These are phyloP conservation scores for Apophysomyces trapeziformis DNA, from an alignment of 371 early-diverging fungal species.

Conservation along the genomic window DNA sequence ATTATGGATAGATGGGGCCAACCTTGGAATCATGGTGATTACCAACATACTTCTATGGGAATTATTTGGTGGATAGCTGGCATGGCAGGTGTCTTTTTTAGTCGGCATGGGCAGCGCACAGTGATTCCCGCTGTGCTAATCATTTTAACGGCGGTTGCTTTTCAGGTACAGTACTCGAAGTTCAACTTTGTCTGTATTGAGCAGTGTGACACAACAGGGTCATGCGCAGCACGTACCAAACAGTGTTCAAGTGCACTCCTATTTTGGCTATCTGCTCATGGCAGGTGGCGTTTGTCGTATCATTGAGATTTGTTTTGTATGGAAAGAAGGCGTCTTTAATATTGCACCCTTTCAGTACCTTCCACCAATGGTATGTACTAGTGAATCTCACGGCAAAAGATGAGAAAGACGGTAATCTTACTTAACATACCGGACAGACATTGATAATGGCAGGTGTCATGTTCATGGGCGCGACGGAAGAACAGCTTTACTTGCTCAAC, in stretches of 20 bases:
- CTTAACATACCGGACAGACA: slow-evolving; percentile 23
- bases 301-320: slow-evolving; percentile 62
- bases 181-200: background rate
- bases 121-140: slow-evolving; percentile 66
- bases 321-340: slow-evolving; percentile 45
- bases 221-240: slow-evolving; percentile 66
- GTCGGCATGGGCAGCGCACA: slow-evolving; percentile 58
- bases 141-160: slow-evolving; percentile 66
- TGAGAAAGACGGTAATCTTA: background rate
- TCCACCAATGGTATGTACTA: slow-evolving; percentile 47
- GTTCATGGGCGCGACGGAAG: slow-evolving; percentile 70
- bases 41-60: slow-evolving; percentile 72
- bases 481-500: slow-evolving; percentile 53
- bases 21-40: slow-evolving; percentile 68
- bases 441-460: slow-evolving; percentile 62
- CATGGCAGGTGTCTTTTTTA: slow-evolving; percentile 57
- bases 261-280: slow-evolving; percentile 67
- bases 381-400: background rate
- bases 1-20: slow-evolving; percentile 48
- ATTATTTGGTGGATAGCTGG: slow-evolving; percentile 76
- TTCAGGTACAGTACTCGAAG: slow-evolving; percentile 26
- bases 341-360: slow-evolving; percentile 54
- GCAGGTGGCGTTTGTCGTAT: slow-evolving; percentile 64
- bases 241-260: slow-evolving; percentile 64
- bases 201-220: slow-evolving; percentile 20